Evolutionary conservation across 148 eudicot species (phyloP).

Genomic region (Vaccinium darrowii): DNA sequence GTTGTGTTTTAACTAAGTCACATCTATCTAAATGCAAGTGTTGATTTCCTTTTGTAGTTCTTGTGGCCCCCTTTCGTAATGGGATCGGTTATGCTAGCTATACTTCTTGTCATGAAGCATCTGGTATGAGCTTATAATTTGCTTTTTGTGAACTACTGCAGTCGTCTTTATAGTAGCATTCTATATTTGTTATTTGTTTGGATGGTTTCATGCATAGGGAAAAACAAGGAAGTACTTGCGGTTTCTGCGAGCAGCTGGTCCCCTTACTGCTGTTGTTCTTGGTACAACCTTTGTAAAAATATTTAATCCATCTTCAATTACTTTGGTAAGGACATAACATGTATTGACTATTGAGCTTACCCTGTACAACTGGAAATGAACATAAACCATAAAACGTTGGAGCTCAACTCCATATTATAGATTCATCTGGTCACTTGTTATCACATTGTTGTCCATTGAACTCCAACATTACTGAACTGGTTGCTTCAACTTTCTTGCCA

Average conservation of each 20-base stretch:
- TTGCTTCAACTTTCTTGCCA: not conserved
- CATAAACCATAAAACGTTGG: not conserved
- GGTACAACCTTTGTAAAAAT: slow-evolving; percentile 80
- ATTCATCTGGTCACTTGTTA: not conserved
- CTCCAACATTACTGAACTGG: not conserved
- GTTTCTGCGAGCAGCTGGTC: slow-evolving; percentile 87
- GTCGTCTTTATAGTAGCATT: not conserved
- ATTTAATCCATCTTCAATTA: slow-evolving; percentile 80
- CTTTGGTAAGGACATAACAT: slow-evolving; percentile 67
- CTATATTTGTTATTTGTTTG: not conserved
- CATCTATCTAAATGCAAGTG: slow-evolving; percentile 2
- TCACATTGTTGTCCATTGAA: not conserved
- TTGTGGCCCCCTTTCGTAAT: slow-evolving; percentile 89
- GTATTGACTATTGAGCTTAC: slow-evolving; percentile 18
- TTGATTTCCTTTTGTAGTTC: slow-evolving; percentile 59
- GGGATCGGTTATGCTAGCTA: slow-evolving; percentile 78
- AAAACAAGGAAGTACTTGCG: slow-evolving; percentile 74
- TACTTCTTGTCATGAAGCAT: slow-evolving; percentile 85
- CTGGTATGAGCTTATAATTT: slow-evolving; percentile 49
- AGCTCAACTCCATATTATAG: not conserved
- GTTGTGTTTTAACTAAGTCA: slow-evolving; percentile 10
- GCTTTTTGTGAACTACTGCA: not conserved
- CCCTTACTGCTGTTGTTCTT: slow-evolving; percentile 89
- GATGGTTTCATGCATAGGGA: slow-evolving; percentile 51
- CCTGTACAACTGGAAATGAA: not conserved